phyloP scores from a whole-genome alignment of 1,139 yeast genomes.

The Saccharomycopsis hybrid region DNA sequence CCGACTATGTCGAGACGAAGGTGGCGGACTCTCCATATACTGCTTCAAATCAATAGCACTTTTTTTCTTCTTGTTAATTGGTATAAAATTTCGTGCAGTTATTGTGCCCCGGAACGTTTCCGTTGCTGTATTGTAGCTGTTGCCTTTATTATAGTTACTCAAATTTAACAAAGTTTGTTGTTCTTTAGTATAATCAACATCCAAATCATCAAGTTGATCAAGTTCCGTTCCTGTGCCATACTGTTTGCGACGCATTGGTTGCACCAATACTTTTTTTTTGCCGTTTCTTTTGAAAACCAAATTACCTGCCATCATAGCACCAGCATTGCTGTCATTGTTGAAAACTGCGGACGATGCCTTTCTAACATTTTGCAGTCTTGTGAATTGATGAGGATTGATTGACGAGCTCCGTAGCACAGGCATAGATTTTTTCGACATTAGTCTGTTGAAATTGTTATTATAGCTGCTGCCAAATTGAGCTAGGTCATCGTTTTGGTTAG shows the following conservation, averaged over 20 bases:
- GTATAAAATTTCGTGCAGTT: slow-evolving; percentile 12
- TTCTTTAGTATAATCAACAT: slow-evolving; percentile 16
- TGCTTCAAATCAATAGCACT: slow-evolving; percentile 8
- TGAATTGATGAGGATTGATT: background rate
- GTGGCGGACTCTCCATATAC: slow-evolving; percentile 12
- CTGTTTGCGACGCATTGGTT: slow-evolving; percentile 6
- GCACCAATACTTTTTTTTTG: slow-evolving; percentile 11
- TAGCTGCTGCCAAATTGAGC: background rate
- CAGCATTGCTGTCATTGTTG: background rate
- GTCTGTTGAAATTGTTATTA: slow-evolving; percentile 3
- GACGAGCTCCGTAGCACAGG: slow-evolving; percentile 7
- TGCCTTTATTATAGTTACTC: background rate
- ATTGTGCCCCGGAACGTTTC: slow-evolving; percentile 10
- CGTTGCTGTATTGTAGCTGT: too few species aligned
- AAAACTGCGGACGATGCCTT: slow-evolving; percentile 9
- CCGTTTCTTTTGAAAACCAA: slow-evolving; percentile 3
- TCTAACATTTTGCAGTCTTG: background rate
- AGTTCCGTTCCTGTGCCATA: slow-evolving; percentile 21
- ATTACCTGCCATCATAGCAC: background rate
- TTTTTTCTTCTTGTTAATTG: slow-evolving; percentile 17
- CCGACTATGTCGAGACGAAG: too few species aligned
- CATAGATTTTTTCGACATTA: slow-evolving; percentile 15
- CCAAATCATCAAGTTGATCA: slow-evolving; percentile 20
- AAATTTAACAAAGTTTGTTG: slow-evolving; percentile 2
- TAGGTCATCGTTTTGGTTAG: slow-evolving; percentile 1